Base-by-base conservation (phyloP, 768 basidiomycete genomes). In the Grammothele lineata region DNA sequence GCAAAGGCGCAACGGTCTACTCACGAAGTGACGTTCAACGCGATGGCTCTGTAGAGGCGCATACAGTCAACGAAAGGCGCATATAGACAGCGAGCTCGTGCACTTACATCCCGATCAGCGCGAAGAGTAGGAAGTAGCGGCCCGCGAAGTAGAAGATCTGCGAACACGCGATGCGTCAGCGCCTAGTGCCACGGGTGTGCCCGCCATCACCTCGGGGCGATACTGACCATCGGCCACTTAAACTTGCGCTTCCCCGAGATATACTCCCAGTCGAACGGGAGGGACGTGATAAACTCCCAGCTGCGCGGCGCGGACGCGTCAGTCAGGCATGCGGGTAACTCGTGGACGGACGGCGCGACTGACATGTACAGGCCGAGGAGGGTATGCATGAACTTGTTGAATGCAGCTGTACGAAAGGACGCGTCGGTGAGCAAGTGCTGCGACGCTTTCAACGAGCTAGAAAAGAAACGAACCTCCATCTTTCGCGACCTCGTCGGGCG, bases 101-200 rank as follows among this genome's bases (percentile, higher is more conserved):
- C 5, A 54, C 71, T 51, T 49, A 74, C 75, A 76, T 73, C 48
- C 74, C 74, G 17, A 76, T 65, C 57, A 76, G 58, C 8, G 74
- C 70, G 39, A 69, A 68, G 15, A 76, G 58, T 27, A 76, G 55
- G 25, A 67, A 47, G 60, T 76, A 76, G 46, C 74, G 71, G 3
- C 69, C 70, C 5, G 65, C 51, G 43, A 76, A 74, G 57, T 76
- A 76, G 49, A 73, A 75, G 23, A 65, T 57, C 73, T 75, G 37
- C 4, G 4, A n/a, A 15, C 17, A n/a, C n/a, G n/a, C n/a, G n/a
- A n/a, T n/a, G n/a, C n/a, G n/a, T n/a, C n/a, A n/a, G n/a, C n/a
- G n/a, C n/a, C n/a, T n/a, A n/a, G n/a, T n/a, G n/a, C n/a, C n/a
- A n/a, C n/a, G n/a, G n/a, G n/a, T n/a, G n/a, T n/a, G n/a, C n/a